phyloP scores from a whole-genome alignment of 805 yeast species.

The Schwanniomyces vanrijiae region DNA sequence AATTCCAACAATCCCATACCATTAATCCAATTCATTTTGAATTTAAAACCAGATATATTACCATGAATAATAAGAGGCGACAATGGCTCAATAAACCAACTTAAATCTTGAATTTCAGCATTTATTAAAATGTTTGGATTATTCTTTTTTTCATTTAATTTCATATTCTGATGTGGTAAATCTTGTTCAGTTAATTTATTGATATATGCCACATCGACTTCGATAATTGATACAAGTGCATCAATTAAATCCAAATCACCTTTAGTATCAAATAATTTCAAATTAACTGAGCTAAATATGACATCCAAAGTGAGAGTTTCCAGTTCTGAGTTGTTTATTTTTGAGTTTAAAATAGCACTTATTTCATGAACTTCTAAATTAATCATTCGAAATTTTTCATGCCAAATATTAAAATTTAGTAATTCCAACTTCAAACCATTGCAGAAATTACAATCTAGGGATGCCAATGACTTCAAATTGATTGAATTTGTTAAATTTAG shows the following conservation, averaged over 20 bases:
- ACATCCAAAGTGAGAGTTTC: background rate
- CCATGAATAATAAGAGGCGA: background rate
- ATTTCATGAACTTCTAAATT: background rate
- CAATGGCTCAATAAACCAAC: background rate
- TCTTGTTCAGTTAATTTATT: background rate
- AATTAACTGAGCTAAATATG: background rate
- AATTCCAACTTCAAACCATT: background rate
- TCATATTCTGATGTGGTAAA: background rate
- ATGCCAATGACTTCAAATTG: background rate
- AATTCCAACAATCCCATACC: slow-evolving; percentile 12
- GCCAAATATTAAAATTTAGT: background rate
- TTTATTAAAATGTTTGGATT: background rate
- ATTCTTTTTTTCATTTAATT: background rate
- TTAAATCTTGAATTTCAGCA: background rate
- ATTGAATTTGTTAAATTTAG: background rate
- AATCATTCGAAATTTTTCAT: background rate
- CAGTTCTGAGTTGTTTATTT: background rate
- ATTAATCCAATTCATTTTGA: background rate
- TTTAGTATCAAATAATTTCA: slow-evolving; percentile 2
- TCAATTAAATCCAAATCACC: slow-evolving; percentile 9
- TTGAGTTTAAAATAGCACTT: background rate
- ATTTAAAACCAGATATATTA: background rate
- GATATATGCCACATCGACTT: slow-evolving; percentile 14
- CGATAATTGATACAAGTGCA: slow-evolving; percentile 9
- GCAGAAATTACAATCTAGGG: background rate